Evolutionary conservation across 805 yeast genomes (phyloP).

Genomic region (Suhomyces emberorum): DNA sequence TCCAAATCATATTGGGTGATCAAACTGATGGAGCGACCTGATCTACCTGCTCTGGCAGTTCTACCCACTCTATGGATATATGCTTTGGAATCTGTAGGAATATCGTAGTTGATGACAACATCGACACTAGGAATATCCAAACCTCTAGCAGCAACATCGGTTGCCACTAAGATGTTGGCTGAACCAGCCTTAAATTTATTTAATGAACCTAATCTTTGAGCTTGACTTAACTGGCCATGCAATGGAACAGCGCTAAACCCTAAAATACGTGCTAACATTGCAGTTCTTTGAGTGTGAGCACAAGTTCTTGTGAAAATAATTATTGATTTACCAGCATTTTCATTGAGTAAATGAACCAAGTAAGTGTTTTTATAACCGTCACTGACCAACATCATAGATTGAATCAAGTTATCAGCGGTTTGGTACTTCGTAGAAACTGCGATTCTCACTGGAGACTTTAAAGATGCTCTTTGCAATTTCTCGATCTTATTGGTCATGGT

Average conservation of each 20-base stretch:
- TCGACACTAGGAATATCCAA: slow-evolving; percentile 81
- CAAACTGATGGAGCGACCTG: slow-evolving; percentile 81
- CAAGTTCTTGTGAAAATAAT: slow-evolving; percentile 93
- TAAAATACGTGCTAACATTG: slow-evolving; percentile 71
- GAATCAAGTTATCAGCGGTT: slow-evolving; percentile 91
- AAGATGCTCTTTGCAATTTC: slow-evolving; percentile 89
- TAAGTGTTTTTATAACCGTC: slow-evolving; percentile 90
- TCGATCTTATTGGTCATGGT: slow-evolving; percentile 96
- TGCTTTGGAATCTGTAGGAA: slow-evolving; percentile 82
- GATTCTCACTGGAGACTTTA: slow-evolving; percentile 83
- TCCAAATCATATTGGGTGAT: slow-evolving; percentile 96
- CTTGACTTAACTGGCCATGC: slow-evolving; percentile 87
- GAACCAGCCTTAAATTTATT: slow-evolving; percentile 76
- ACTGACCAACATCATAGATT: slow-evolving; percentile 85
- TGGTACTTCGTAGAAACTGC: slow-evolving; percentile 86
- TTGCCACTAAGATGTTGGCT: slow-evolving; percentile 68
- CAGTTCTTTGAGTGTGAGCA: slow-evolving; percentile 90
- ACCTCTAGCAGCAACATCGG: slow-evolving; percentile 90
- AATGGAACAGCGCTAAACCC: slow-evolving; percentile 90
- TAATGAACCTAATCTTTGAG: slow-evolving; percentile 78
- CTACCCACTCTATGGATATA: slow-evolving; percentile 90
- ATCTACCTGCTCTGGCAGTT: slow-evolving; percentile 91
- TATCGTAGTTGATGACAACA: slow-evolving; percentile 71
- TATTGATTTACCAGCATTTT: slow-evolving; percentile 76
- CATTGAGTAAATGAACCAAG: slow-evolving; percentile 77